A percentile compares a stretch with the other conserved stretches of the same genome.
phyloP scores from a whole-genome alignment of 225 moss, liverwort and hornwort genomes.

The Physcomitrellopsis africana region DNA sequence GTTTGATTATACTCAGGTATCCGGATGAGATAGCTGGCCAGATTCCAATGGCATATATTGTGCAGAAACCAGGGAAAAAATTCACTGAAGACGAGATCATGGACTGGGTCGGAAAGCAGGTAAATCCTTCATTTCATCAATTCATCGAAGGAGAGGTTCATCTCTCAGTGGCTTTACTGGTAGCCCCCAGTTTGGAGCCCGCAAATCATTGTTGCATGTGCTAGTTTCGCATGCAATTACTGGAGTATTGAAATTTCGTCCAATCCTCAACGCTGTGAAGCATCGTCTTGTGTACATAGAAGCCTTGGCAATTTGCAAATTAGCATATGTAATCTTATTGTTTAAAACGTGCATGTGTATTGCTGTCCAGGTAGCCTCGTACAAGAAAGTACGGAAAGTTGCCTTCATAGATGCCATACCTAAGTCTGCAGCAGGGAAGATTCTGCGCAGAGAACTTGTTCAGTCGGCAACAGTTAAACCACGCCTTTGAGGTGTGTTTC shows the following conservation, averaged over 20 bases:
- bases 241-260: background rate
- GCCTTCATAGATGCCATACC: constrained; percentile 31
- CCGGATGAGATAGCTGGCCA: constrained; percentile 47
- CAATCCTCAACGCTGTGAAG: background rate
- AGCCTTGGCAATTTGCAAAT: background rate
- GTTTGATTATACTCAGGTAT: constrained; percentile 27
- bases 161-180: too few relatives aligned
- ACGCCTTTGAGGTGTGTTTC: background rate
- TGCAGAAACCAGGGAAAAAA: constrained; percentile 29
- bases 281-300: background rate
- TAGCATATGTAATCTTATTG: background rate
- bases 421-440: constrained; percentile 38
- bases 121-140: constrained; percentile 3
- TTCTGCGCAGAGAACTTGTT: constrained; percentile 31
- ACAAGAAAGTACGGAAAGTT: constrained; percentile 30
- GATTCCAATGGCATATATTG: constrained; percentile 51
- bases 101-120: constrained; percentile 37
- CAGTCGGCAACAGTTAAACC: constrained; percentile 21
- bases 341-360: background rate
- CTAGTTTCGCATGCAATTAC: too few relatives aligned
- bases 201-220: background rate
- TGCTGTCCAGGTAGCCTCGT: constrained; percentile 28
- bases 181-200: too few relatives aligned
- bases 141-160: too few relatives aligned
- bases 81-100: constrained; percentile 22